Evolutionary conservation across 495 filamentous ascomycete genomes (phyloP), one percentile per base, ranked within the genome.

Genomic region (Acidomyces sp.): DNA sequence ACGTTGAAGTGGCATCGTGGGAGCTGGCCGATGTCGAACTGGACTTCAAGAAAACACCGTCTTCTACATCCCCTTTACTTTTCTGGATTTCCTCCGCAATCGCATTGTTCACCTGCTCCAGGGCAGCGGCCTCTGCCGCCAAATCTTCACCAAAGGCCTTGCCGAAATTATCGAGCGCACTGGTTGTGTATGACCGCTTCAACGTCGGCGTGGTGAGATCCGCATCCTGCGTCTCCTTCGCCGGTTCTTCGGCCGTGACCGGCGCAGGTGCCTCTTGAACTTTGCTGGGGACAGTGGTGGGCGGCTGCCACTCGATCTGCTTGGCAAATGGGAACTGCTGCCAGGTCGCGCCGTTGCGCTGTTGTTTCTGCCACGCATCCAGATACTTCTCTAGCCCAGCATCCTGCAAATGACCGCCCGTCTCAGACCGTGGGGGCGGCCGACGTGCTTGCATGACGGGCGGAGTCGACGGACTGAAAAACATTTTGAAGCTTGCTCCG

Each of bases 321-420:
- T 82, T 78, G 21, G 75, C 75, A 59, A 87, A 84, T 59, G 93
- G 85, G 48, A 85, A 86, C 60, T 93, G 85, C 25, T 75, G 78
- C 84, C 84, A 93, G 49, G 78, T 75, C 23, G 80, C 79, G 16
- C 78, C 79, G 16, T 58, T 67, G 15, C 65, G 75, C 59, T 88
- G 75, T 38, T 76, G 72, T 55, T 80, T 78, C 57, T 82, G 84
- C 67, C 86, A 82, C 26, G 85, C 80, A 41, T 85, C 84, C 48
- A 86, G 88, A 58, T 93, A 93, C 37, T 84, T 85, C 19, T 83
- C 83, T 62, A 93, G 41, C 26, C 58, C 61, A 22, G 45, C 44
- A 34, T 64, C 60, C 27, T 42, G 20, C 15, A 48, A 43, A 34
- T 36, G 37, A 34, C 27, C n/a, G n/a, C n/a, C 31, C 15, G 43